phyloP scores from a whole-genome alignment of 1,139 yeast species.

The Magnusiomyces fungicola region DNA sequence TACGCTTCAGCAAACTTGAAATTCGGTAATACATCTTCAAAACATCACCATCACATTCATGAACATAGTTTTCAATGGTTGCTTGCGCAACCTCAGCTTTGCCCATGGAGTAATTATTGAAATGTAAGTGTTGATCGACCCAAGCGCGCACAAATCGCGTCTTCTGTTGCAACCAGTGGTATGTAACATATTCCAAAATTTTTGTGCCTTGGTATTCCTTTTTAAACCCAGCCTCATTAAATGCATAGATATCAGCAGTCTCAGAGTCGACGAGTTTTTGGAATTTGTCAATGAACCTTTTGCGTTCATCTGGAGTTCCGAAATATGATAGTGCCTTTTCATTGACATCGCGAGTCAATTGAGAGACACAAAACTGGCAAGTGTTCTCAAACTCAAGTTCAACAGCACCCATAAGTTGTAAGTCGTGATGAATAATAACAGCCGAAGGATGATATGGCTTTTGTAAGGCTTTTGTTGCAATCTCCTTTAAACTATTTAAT shows the following conservation, averaged over 20 bases:
- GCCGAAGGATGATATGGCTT: slow-evolving; percentile 13
- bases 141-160: slow-evolving; percentile 16
- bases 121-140: slow-evolving; percentile 15
- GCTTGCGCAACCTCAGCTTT: slow-evolving; percentile 15
- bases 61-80: slow-evolving; percentile 8
- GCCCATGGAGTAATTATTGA: slow-evolving; percentile 16
- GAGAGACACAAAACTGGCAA: slow-evolving; percentile 14
- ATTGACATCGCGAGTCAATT: slow-evolving; percentile 14
- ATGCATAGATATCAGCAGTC: slow-evolving; percentile 15
- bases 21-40: slow-evolving; percentile 12
- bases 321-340: slow-evolving; percentile 7
- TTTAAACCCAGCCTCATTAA: slow-evolving; percentile 12
- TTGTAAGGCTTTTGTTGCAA: slow-evolving; percentile 10
- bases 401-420: slow-evolving; percentile 12
- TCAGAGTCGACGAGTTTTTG: slow-evolving; percentile 15
- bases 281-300: slow-evolving; percentile 10
- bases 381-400: slow-evolving; percentile 13
- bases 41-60: slow-evolving; percentile 11
- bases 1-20: slow-evolving; percentile 5
- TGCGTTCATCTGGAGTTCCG: slow-evolving; percentile 3
- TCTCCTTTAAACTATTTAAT: slow-evolving; percentile 10
- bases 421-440: slow-evolving; percentile 13
- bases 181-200: slow-evolving; percentile 11
- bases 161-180: slow-evolving; percentile 15
- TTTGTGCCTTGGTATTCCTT: slow-evolving; percentile 10